These are phyloP conservation scores for Sistotremastrum suecicum DNA, from an alignment of 768 basidiomycete species.

Conservation along the genomic window DNA sequence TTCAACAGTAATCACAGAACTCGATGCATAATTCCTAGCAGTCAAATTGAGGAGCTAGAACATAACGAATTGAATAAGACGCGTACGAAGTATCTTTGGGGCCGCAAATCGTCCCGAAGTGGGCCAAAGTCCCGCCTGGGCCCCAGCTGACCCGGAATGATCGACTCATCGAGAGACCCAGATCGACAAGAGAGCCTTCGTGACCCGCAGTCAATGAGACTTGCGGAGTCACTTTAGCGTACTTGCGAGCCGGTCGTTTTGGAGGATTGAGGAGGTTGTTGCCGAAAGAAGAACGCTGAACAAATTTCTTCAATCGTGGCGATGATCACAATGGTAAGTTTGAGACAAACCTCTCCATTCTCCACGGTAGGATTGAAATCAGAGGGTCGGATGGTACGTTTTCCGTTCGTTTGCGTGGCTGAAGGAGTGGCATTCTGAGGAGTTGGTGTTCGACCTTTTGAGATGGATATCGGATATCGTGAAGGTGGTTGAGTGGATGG, in stretches of 20 bases:
- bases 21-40: neutral
- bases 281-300: slow-evolving; percentile 67
- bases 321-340: slow-evolving; percentile 3
- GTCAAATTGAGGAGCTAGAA: neutral
- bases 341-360: slow-evolving; percentile 19
- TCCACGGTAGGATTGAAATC: slow-evolving; percentile 38
- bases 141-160: slow-evolving; percentile 91
- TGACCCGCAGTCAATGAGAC: slow-evolving; percentile 49
- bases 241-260: slow-evolving; percentile 70
- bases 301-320: neutral
- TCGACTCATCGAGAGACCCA: slow-evolving; percentile 73
- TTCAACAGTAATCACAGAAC: slow-evolving; percentile 13
- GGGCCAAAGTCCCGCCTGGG: slow-evolving; percentile 58
- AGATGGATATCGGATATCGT: slow-evolving; percentile 6
- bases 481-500: slow-evolving; percentile 7
- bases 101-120: slow-evolving; percentile 60
- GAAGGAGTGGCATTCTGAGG: slow-evolving; percentile 43
- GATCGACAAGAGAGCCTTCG: slow-evolving; percentile 61
- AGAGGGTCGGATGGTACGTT: slow-evolving; percentile 14
- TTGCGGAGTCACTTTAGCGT: slow-evolving; percentile 55
- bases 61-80: neutral
- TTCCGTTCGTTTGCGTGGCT: slow-evolving; percentile 22
- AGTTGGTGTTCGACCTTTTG: slow-evolving; percentile 18
- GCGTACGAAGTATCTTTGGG: slow-evolving; percentile 30
- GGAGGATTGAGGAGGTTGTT: slow-evolving; percentile 50